Evolutionary conservation across 352 stramenopile genomes (phyloP), one percentile per base, ranked within the genome.

Genomic region (Pythium brachiatum): DNA sequence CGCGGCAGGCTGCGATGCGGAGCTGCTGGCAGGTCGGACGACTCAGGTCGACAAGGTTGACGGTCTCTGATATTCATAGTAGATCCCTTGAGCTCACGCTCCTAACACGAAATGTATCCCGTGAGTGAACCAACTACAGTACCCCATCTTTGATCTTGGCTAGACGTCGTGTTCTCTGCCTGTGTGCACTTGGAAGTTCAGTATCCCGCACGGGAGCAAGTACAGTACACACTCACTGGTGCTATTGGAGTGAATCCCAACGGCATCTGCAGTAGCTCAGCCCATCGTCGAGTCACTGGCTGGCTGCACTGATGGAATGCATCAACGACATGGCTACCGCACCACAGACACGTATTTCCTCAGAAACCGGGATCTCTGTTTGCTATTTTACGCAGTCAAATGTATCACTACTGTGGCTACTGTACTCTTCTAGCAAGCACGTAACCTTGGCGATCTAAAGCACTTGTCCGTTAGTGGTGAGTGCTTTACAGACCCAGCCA

Each of bases 401-500:
- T 21, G 36, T 21, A 44, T 44, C 36, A 44, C 36, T 6, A 21
- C 12, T 3, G 36, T 21, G 15, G 36, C 36, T 44, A 44, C 36
- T 21, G 36, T 44, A 44, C 36, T 44, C 13, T 44, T 21, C 15
- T 21, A 21, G 36, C 8, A 44, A 44, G 36, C 36, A 21, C 4
- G 15, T 18, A 21, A 18, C 36, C 16, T 18, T 44, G 36, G n/a
- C 36, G 36, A 21, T 44, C 1, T 3, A 20, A 18, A 39, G 9
- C 5, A 39, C 6, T 39, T 15, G 5, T 39, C 11, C 34, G 31
- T 36, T 36, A 9, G 31, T 12, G 31, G 31, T 12, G 34, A 39
- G 11, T 48, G 21, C 21, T 21, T 61, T 62, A 67, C 32, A 67
- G 46, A 23, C 60, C 65, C 20, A 73, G 44, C 70, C 70, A 78